These are phyloP conservation scores for Platanthera zijinensis DNA, from an alignment of 106 monocot species.

Conservation along the genomic window DNA sequence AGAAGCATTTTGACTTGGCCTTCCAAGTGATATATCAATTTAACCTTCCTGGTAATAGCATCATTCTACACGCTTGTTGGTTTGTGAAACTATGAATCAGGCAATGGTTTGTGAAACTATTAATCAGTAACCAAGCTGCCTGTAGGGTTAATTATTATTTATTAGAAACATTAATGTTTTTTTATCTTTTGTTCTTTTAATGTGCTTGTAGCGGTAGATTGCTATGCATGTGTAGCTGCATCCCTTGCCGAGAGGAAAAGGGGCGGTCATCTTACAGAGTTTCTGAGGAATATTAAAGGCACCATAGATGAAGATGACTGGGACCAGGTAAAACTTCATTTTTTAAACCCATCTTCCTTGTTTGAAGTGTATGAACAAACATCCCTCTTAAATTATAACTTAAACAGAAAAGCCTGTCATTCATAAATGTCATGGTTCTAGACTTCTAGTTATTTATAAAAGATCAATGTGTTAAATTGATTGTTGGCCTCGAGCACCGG, in stretches of 20 bases:
- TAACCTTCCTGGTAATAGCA: constrained; percentile 70
- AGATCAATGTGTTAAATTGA: too few species aligned
- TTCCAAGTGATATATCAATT: constrained; percentile 75
- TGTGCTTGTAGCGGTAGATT: constrained; percentile 70
- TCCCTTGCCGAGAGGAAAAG: constrained; percentile 83
- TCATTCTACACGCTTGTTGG: neutral
- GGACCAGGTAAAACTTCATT: constrained; percentile 65
- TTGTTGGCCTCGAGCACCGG: too few species aligned
- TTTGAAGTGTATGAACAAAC: neutral
- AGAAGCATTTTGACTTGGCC: constrained; percentile 91
- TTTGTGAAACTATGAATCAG: neutral
- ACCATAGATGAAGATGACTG: constrained; percentile 77
- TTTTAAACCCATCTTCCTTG: neutral
- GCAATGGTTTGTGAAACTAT: neutral
- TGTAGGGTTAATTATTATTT: neutral
- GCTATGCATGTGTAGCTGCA: constrained; percentile 88
- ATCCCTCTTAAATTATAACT: too few species aligned
- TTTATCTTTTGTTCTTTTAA: neutral
- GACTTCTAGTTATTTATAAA: too few species aligned
- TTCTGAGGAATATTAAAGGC: constrained; percentile 76
- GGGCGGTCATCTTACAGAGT: constrained; percentile 70
- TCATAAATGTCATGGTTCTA: too few species aligned
- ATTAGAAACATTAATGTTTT: neutral
- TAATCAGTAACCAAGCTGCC: neutral
- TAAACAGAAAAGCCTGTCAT: too few species aligned